Base-by-base conservation (phyloP, 805 yeast genomes). In the Isabelozyma gotoi region DNA sequence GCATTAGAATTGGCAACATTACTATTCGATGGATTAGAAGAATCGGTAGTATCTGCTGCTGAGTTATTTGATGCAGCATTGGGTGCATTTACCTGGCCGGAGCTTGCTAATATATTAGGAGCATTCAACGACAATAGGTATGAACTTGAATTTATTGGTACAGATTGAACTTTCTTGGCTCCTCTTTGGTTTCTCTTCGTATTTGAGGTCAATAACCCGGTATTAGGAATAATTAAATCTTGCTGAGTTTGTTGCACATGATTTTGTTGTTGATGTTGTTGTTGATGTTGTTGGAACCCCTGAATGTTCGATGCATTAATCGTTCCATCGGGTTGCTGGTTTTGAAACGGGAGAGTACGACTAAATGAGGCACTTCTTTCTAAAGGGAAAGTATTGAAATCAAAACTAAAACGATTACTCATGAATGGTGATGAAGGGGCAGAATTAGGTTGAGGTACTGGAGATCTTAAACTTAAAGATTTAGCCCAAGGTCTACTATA, bases 391-490 rank as follows among this genome's bases (percentile, higher is more conserved):
- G 53, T 24, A 33, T 46, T 45, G 19, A 55, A 47, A 36, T 55
- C 59, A 36, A 55, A 55, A 43, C 44, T 49, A 41, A 51, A 49
- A 17, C 53, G 33, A 27, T 47, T 53, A 19, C 47, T 45, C 33
- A 50, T 50, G 41, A 50, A 52, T n/a, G 57, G 52, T 19, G 52
- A 44, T 8, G 58, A 18, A 16, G 59, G 51, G 27, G 50, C 42
- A 17, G 58, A 52, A 35, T 43, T 36, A 12, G 39, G 39, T 36
- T 36, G 39, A 39, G 51, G 46, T 12, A 42, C 44, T 4, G 50
- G 51, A 8, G 49, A 40, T 34, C 44, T 44, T 10, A 44, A 20
- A 17, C 36, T 33, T 10, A 41, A 21, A 4, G 50, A 14, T 21
- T 45, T 44, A 6, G 44, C 39, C 44, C 41, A 41, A 7, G 39